Evolutionary conservation across 441 rosid genomes (phyloP).

Genomic region (Syzygium malaccense): DNA sequence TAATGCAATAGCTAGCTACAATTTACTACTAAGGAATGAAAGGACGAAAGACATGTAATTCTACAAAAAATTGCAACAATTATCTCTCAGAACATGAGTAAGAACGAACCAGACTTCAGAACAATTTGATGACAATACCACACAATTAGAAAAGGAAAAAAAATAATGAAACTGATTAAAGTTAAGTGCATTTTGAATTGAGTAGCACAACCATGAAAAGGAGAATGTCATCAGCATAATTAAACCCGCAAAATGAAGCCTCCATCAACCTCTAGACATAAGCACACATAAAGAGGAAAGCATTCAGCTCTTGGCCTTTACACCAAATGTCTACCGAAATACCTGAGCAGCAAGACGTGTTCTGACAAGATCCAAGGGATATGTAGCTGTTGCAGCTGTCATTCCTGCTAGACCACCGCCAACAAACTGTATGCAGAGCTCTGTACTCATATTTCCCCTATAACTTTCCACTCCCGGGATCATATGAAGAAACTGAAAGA

Average conservation of each 20-base stretch:
- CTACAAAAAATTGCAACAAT: background rate
- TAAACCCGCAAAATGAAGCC: background rate
- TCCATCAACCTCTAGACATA: background rate
- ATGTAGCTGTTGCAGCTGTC: constrained; percentile 88
- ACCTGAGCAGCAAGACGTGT: constrained; percentile 99
- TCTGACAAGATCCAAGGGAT: constrained; percentile 94
- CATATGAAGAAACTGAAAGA: constrained; percentile 52
- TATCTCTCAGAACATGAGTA: background rate
- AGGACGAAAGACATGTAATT: background rate
- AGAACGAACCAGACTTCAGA: background rate
- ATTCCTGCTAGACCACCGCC: constrained; percentile 95
- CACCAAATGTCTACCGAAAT: background rate
- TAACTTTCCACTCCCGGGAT: constrained; percentile 46
- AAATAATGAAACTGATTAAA: background rate
- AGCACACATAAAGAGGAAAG: background rate
- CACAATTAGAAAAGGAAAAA: background rate
- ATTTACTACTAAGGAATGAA: background rate
- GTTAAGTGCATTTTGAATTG: background rate
- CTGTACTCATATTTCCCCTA: constrained; percentile 41
- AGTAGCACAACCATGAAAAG: background rate
- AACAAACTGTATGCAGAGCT: constrained; percentile 59
- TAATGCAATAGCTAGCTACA: background rate
- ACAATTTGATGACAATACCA: background rate
- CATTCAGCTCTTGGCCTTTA: background rate
- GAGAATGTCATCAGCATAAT: background rate